Evolutionary conservation across 208 protist genomes (phyloP).

Genomic region (Acanthamoeba royreba): DNA sequence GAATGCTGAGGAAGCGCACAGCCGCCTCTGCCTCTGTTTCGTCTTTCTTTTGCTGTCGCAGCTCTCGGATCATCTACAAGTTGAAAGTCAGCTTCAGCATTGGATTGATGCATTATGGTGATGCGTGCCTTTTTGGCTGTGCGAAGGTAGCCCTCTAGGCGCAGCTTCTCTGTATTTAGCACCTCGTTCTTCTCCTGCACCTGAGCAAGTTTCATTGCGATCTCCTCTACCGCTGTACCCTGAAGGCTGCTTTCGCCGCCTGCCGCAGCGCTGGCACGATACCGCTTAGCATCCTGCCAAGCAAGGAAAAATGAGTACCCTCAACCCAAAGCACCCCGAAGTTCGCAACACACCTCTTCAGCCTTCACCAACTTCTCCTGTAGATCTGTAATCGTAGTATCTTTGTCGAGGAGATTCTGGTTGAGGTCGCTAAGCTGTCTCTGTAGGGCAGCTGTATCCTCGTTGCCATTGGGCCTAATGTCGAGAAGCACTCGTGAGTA

Average conservation of each 20-base stretch:
- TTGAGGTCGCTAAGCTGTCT: background rate
- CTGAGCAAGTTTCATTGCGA: background rate
- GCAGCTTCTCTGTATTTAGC: background rate
- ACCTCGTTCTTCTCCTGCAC: constrained; percentile 27
- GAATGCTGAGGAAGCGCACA: background rate
- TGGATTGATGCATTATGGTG: no score
- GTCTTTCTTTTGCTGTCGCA: constrained; percentile 16
- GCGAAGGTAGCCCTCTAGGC: constrained; percentile 10
- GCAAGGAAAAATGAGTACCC: no score
- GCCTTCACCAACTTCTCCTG: background rate
- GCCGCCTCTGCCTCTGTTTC: background rate
- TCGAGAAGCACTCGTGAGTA: no score
- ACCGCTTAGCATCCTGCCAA: background rate
- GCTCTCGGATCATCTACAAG: constrained; percentile 14
- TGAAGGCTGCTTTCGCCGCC: background rate
- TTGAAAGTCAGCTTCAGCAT: background rate
- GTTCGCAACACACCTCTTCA: background rate
- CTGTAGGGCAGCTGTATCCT: background rate
- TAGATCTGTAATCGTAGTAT: background rate
- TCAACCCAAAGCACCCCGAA: background rate
- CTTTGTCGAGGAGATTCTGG: background rate
- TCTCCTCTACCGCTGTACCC: background rate
- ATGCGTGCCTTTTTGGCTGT: background rate
- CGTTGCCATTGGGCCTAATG: no score
- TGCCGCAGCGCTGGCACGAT: background rate